Conservation (phyloP, 1,284 basidiomycete genomes). For the Phlebopus sp. region DNA sequence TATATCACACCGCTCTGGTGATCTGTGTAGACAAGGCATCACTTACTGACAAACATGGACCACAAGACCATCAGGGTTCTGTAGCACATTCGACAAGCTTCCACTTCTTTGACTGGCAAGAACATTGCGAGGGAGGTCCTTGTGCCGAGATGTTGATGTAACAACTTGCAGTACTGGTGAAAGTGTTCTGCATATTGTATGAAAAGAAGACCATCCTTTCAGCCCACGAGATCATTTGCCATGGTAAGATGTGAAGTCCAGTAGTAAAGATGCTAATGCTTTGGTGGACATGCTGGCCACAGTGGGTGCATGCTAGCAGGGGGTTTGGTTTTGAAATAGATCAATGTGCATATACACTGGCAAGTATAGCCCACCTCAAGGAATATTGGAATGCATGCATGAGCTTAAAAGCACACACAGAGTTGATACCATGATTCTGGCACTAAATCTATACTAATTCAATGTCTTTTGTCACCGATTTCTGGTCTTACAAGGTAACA, state of each 20-base stretch:
- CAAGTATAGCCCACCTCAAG: too few relatives aligned
- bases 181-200: constrained; percentile 21
- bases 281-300: constrained; percentile 29
- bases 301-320: too few relatives aligned
- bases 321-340: too few relatives aligned
- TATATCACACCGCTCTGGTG: not conserved
- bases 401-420: too few relatives aligned
- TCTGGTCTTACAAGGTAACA: not conserved
- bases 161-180: constrained; percentile 16
- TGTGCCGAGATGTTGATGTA: constrained; percentile 29
- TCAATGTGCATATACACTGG: too few relatives aligned
- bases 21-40: constrained; percentile 14
- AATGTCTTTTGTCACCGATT: constrained; percentile 14
- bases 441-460: too few relatives aligned
- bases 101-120: constrained; percentile 22
- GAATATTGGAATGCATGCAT: too few relatives aligned
- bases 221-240: constrained; percentile 26
- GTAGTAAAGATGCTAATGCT: constrained; percentile 24
- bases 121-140: constrained; percentile 16
- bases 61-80: constrained; percentile 13
- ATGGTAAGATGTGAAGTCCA: constrained; percentile 24
- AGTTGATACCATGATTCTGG: too few relatives aligned
- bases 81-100: constrained; percentile 23
- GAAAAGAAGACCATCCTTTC: constrained; percentile 21
- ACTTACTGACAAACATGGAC: constrained; percentile 28